Conservation (phyloP, 305 asterid genomes). For the Vinca major region DNA sequence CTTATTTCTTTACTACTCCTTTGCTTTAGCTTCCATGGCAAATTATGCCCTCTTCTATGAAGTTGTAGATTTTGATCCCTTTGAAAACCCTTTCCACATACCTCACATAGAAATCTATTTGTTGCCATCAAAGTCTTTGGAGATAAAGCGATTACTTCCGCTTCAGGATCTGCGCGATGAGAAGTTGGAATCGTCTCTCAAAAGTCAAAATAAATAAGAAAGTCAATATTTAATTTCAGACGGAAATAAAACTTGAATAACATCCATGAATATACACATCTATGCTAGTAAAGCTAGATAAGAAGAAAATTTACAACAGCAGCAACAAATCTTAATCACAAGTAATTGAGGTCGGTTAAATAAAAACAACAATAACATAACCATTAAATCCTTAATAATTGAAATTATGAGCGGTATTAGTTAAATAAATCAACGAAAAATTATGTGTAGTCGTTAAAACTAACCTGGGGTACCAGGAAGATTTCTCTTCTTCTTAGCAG, state of each 20-base stretch:
- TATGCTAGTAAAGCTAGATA: background rate
- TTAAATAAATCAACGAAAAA: background rate
- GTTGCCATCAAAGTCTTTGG: constrained; percentile 89
- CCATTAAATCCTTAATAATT: no score
- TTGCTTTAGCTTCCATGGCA: constrained; percentile 90
- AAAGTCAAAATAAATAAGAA: no score
- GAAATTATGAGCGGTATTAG: background rate
- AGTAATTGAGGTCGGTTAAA: no score
- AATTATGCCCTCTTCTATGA: constrained; percentile 81
- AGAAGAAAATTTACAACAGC: background rate
- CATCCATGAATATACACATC: constrained; percentile 18
- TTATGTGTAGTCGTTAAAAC: background rate
- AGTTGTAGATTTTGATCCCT: constrained; percentile 85
- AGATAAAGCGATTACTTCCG: constrained; percentile 73
- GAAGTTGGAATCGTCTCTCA: no score
- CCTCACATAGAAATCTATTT: constrained; percentile 70
- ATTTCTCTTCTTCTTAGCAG: constrained; percentile 68
- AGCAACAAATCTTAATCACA: no score
- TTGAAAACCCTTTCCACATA: constrained; percentile 87
- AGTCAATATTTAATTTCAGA: no score
- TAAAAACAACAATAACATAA: no score
- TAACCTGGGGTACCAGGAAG: constrained; percentile 83
- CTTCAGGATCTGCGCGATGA: constrained; percentile 57
- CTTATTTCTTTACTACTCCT: constrained; percentile 54
- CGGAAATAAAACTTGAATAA: background rate